Base-by-base conservation (phyloP, 352 stramenopile species). In the Pythium utonaiense region DNA sequence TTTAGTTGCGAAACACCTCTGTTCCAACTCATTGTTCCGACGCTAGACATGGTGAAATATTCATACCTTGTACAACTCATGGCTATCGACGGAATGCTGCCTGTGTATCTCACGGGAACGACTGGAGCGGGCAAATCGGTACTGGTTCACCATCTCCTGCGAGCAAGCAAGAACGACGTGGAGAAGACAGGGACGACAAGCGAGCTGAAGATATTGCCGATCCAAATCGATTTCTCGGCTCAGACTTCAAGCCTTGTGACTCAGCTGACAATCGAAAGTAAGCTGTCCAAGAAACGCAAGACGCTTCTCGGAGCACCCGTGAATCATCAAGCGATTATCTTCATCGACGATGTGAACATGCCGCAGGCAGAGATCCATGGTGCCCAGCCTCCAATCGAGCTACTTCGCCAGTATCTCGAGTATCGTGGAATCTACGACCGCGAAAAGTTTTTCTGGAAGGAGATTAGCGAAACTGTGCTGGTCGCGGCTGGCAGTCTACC, bases 281-380 rank as follows among this genome's bases (percentile, higher is more conserved):
- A 96, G 57, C 72, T 98, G 28, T 65, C 84, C 25, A 95, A 95
- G 67, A 98, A 98, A 65, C 72, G 92, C 14, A 97, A 97, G 64
- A 97, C 90, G 2, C 58, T 97, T 19, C 76, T 98, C 0, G 93
- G 93, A 33, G 80, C 93, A 4, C 91, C 93, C 0, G 72, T 79
- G 4, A 80, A 84, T 51, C 83, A 78, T 4, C 24, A 38, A 17
- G 77, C 96, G 3, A 74, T 97, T 12, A 66, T 89, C 34, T 91
- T 96, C 48, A 78, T 98, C 21, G 93, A 98, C 64, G 93, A 98
- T 64, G 60, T 98, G 19, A 98, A 98, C 61, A 93, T 98, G 72
- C 89, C 93, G 0, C 80, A 61, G 9, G 62, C 70, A 1, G 92
- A 98, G 45, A 71, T 70, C 8, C 78, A 86, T 47, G 82, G 86